Evolutionary conservation across 2,329 filamentous ascomycete genomes (phyloP), one percentile per base, ranked within the genome.

Genomic region (Talaromyces sp.): DNA sequence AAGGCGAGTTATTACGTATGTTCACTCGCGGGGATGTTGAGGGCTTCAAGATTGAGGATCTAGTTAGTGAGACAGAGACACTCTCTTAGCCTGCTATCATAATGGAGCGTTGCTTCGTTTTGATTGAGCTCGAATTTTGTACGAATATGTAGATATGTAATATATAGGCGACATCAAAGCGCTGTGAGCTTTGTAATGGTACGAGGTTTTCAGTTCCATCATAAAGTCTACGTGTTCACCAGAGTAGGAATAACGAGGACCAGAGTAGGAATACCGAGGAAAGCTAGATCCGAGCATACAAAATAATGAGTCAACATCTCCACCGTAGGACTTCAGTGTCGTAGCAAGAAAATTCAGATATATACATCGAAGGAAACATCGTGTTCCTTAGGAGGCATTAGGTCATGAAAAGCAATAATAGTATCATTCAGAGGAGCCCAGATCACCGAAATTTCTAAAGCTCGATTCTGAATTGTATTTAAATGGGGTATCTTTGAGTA

Each of bases 51-150:
- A 85, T 99, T 7, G 91, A 97, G 76, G 88, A 89, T 77, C 76
- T 99, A 73, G 78, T 99, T 67, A 92, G 96, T 69, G 94, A 98
- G 83, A 89, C 92, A 0, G 93, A 98, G 84, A 92, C 88, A 79
- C 81, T 96, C 74, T 85, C 66, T 2, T 67, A 58, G 33, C 4
- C 11, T 13, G 10, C n/a, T 22, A 22, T 22, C 13, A 1, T 24
- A 5, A 11, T 8, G 11, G n/a, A 24, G 31, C 52, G 14, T n/a
- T 22, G n/a, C 52, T 56, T 22, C 33, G 11, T 22, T 33, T 19
- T 56, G 19, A 19, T 19, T 5, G 31, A 39, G 52, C 10, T 5
- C n/a, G 11, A 22, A 37, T 11, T 52, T 33, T 56, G 52, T 37
- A 56, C n/a, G 33, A 56, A 37, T 56, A 56, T 56, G 31, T 37